These are phyloP conservation scores for Aspergillus hiratsukae DNA, from an alignment of 2,329 filamentous ascomycete species.

Conservation along the genomic window DNA sequence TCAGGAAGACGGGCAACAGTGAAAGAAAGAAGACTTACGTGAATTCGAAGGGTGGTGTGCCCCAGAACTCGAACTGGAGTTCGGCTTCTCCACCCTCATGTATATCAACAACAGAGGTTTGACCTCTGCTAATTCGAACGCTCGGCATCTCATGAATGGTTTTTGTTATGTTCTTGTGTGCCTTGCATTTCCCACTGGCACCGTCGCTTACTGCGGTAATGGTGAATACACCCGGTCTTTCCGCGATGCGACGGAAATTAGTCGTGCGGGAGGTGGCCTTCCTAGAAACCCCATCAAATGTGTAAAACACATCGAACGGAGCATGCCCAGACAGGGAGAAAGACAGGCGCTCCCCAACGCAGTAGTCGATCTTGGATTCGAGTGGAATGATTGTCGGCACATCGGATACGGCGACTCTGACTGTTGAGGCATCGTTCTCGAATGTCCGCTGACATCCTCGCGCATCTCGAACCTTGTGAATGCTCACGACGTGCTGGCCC, in stretches of 20 bases:
- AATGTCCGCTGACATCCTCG: slow-evolving; percentile 79
- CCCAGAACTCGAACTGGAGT: slow-evolving; percentile 91
- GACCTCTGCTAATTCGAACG: slow-evolving; percentile 82
- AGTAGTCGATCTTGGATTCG: slow-evolving; percentile 81
- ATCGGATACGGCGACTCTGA: slow-evolving; percentile 89
- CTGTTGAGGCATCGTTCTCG: slow-evolving; percentile 65
- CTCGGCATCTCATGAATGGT: slow-evolving; percentile 87
- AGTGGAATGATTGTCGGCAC: slow-evolving; percentile 86
- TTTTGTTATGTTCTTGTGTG: slow-evolving; percentile 72
- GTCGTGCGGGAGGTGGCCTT: slow-evolving; percentile 70
- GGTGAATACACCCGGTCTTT: slow-evolving; percentile 81
- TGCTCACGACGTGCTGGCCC: slow-evolving; percentile 82
- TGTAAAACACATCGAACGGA: slow-evolving; percentile 90
- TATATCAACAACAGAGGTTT: slow-evolving; percentile 78
- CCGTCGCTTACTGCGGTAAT: slow-evolving; percentile 85
- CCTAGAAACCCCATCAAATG: slow-evolving; percentile 71
- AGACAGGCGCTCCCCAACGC: slow-evolving; percentile 88
- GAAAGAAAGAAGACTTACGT: slow-evolving; percentile 48
- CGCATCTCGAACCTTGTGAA: slow-evolving; percentile 83
- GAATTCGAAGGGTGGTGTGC: slow-evolving; percentile 94
- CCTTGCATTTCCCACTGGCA: slow-evolving; percentile 76
- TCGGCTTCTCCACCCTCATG: slow-evolving; percentile 94
- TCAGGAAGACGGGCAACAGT: not conserved
- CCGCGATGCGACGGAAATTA: slow-evolving; percentile 87
- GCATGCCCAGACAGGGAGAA: slow-evolving; percentile 87